Conservation (phyloP, 2,329 filamentous ascomycete species). For the Colletotrichum simmondsii region DNA sequence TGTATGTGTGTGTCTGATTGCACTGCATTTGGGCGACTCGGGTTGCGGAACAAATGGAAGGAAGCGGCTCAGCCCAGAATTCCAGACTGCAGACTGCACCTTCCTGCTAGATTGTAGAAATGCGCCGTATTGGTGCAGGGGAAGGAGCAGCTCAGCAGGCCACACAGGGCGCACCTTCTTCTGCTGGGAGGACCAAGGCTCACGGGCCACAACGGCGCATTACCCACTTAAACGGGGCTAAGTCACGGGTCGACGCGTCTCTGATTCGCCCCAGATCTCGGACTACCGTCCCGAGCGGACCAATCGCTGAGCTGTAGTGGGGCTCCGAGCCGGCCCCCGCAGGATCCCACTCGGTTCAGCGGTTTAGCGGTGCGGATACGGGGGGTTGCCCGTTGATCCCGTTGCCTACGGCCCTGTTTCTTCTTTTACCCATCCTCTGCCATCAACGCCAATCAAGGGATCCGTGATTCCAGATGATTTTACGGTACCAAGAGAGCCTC, state of each 20-base stretch:
- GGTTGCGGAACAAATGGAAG: not conserved
- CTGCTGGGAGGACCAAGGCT: no score
- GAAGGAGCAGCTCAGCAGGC: not conserved
- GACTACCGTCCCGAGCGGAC: not conserved
- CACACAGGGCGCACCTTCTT: not conserved
- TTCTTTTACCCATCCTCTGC: not conserved
- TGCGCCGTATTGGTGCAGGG: not conserved
- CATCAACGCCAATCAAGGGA: not conserved
- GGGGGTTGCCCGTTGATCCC: not conserved
- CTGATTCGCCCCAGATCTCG: not conserved
- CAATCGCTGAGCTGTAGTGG: not conserved
- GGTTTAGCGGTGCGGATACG: not conserved
- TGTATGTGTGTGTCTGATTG: not conserved
- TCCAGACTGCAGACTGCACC: not conserved
- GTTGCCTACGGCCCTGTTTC: not conserved
- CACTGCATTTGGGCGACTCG: not conserved
- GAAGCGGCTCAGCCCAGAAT: not conserved
- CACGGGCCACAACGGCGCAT: no score
- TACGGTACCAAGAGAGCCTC: not conserved
- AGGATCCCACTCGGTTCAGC: not conserved
- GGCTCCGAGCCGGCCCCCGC: not conserved
- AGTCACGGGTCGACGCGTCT: not conserved
- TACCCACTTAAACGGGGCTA: not conserved
- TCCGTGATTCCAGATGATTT: not conserved
- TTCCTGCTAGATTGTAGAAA: no score